These are phyloP conservation scores for Endocladia muricata DNA, from an alignment of 31 red algal genomes.

Conservation along the genomic window DNA sequence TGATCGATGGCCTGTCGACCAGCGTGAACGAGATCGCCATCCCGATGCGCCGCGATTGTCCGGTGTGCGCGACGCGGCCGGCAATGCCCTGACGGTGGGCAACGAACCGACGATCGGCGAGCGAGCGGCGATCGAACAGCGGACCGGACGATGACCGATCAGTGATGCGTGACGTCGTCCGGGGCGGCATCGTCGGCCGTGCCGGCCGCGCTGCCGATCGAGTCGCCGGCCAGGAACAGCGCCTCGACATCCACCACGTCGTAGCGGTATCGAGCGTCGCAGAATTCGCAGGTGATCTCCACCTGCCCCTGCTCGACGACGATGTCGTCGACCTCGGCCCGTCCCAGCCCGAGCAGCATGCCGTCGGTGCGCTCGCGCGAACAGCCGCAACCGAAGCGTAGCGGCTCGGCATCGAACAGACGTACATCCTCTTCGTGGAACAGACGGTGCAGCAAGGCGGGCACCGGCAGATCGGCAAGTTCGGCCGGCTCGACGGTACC, in stretches of 20 bases:
- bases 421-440: background rate
- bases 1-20: too few relatives aligned
- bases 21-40: too few relatives aligned
- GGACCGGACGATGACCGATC: too few relatives aligned
- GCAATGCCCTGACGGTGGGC: too few relatives aligned
- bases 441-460: background rate
- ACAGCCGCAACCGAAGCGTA: background rate
- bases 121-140: too few relatives aligned
- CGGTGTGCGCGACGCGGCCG: too few relatives aligned
- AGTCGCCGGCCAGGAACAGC: too few relatives aligned
- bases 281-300: conserved; percentile 1
- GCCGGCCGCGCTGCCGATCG: too few relatives aligned
- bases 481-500: background rate
- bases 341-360: background rate
- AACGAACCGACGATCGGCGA: too few relatives aligned
- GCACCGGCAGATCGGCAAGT: background rate
- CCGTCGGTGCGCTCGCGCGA: background rate
- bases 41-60: too few relatives aligned
- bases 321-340: background rate
- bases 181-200: too few relatives aligned
- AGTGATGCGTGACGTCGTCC: too few relatives aligned
- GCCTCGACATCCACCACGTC: background rate
- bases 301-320: background rate
- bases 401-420: background rate
- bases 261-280: background rate